These are phyloP conservation scores for Begonia masoniana DNA, from an alignment of 306 rosid species.

Conservation along the genomic window DNA sequence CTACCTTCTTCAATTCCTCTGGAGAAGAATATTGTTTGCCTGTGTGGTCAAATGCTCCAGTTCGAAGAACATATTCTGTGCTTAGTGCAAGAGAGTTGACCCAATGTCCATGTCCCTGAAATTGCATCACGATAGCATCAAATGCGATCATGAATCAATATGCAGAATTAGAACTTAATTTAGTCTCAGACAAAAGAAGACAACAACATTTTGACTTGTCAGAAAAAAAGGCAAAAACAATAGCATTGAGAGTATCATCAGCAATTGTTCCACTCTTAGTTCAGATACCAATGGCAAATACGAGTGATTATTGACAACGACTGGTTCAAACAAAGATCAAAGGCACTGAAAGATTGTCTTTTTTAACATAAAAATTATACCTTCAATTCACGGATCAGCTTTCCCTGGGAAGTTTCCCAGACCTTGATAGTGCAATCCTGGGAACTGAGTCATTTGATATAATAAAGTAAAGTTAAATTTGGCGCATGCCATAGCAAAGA, in stretches of 20 bases:
- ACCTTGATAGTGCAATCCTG: slow-evolving; percentile 88
- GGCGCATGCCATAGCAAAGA: background rate
- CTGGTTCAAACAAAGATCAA: no score
- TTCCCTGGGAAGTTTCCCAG: slow-evolving; percentile 94
- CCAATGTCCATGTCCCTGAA: slow-evolving; percentile 95
- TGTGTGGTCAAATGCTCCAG: slow-evolving; percentile 95
- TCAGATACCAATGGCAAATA: no score
- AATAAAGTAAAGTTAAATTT: slow-evolving; percentile 9
- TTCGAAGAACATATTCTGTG: slow-evolving; percentile 89
- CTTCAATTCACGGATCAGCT: slow-evolving; percentile 78
- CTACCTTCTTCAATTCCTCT: slow-evolving; percentile 80
- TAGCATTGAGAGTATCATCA: no score
- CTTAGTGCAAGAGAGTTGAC: slow-evolving; percentile 93
- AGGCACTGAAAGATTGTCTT: no score
- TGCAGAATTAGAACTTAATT: no score
- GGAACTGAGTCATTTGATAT: slow-evolving; percentile 38
- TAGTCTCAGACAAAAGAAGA: no score
- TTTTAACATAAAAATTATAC: slow-evolving; percentile 11
- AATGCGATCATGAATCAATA: no score
- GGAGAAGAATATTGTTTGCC: slow-evolving; percentile 65
- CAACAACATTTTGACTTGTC: no score
- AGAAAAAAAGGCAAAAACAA: no score
- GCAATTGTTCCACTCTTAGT: no score
- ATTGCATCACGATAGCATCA: slow-evolving; percentile 11
- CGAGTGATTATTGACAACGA: no score